Percentiles rank a stretch among this genome's conserved stretches.
Evolutionary conservation across 495 filamentous ascomycete genomes (phyloP).

Genomic region (Hyaloscypha finlandica): DNA sequence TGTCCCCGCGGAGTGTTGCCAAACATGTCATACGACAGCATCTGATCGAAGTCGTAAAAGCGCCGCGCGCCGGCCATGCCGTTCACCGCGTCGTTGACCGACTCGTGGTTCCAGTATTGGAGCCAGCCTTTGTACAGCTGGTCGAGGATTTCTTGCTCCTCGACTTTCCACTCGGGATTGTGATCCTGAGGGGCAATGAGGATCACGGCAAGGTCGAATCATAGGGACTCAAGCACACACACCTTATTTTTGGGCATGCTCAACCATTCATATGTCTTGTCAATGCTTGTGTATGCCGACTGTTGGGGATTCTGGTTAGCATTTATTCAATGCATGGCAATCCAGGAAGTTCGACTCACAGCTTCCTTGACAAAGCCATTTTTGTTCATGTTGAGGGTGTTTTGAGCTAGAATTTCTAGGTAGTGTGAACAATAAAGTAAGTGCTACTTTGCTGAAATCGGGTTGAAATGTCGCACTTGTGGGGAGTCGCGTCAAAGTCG

Average conservation of each 20-base stretch:
- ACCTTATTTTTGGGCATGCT: slow-evolving; percentile 1
- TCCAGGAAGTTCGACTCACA: too few species aligned
- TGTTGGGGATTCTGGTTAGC: neutral
- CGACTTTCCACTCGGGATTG: neutral
- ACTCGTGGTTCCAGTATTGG: slow-evolving; percentile 1
- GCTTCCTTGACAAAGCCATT: slow-evolving; percentile 1
- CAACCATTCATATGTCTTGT: neutral
- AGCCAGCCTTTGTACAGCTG: slow-evolving; percentile 1
- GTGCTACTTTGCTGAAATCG: too few species aligned
- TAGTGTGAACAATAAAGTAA: too few species aligned
- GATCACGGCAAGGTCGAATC: neutral
- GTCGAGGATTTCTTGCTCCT: neutral
- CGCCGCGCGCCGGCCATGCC: neutral
- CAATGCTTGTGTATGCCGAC: neutral
- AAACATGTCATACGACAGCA: neutral
- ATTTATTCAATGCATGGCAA: too few species aligned
- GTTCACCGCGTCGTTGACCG: neutral
- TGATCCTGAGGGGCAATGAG: neutral
- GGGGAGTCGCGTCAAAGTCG: too few species aligned
- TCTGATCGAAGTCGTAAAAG: neutral
- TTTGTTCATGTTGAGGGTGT: slow-evolving; percentile 1
- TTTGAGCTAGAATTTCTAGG: too few species aligned
- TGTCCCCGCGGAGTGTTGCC: neutral
- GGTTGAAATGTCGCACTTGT: too few species aligned
- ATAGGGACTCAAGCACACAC: neutral